phyloP scores from a whole-genome alignment of 805 yeast genomes.

The Wickerhamiella shivajii region DNA sequence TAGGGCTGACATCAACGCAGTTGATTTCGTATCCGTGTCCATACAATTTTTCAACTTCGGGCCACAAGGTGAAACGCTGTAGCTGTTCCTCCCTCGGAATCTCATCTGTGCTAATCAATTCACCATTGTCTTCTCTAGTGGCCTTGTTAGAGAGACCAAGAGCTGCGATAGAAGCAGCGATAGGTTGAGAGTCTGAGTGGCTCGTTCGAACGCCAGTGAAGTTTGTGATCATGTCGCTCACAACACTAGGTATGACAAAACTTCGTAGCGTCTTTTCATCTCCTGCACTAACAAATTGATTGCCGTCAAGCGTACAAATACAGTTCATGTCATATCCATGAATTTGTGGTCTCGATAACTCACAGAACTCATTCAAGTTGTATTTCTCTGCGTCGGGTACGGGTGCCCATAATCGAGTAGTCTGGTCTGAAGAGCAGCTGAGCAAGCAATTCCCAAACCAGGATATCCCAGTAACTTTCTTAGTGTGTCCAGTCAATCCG shows the following conservation, averaged over 20 bases:
- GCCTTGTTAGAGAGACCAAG: constrained; percentile 89
- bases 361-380: constrained; percentile 49
- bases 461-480: constrained; percentile 58
- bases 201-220: not conserved
- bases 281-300: constrained; percentile 78
- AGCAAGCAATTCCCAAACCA: constrained; percentile 53
- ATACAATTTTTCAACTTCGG: constrained; percentile 84
- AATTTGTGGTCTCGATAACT: constrained; percentile 91
- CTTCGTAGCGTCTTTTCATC: constrained; percentile 88
- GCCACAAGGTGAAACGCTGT: constrained; percentile 87
- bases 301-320: constrained; percentile 41
- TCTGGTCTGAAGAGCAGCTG: constrained; percentile 81
- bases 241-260: constrained; percentile 74
- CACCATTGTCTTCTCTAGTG: constrained; percentile 31
- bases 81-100: constrained; percentile 87
- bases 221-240: constrained; percentile 43
- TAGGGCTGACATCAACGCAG: constrained; percentile 57
- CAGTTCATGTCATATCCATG: constrained; percentile 97
- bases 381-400: constrained; percentile 14
- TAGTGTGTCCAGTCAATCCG: constrained; percentile 65
- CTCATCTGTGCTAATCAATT: constrained; percentile 27
- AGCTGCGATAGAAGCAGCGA: constrained; percentile 81
- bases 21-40: constrained; percentile 96
- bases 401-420: constrained; percentile 67
- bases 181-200: constrained; percentile 38